Evolutionary conservation across 1,284 basidiomycete species (phyloP), one percentile per base, ranked within the genome.

Genomic region (Ganoderma multipileum): DNA sequence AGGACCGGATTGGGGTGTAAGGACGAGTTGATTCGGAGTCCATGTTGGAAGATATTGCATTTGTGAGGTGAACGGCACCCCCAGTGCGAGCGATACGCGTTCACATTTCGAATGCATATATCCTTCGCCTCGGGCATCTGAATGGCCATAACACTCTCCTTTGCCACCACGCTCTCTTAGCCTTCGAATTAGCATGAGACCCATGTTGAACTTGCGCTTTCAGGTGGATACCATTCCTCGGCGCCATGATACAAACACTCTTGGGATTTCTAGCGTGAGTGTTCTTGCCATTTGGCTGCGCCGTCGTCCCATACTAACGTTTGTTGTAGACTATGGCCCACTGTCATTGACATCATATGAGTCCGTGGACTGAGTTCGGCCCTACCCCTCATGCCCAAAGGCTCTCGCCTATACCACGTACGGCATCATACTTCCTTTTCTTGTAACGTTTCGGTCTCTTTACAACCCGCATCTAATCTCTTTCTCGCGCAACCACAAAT

Each of bases 211-310:
- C 12, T 7, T 26, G 39, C 18, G 20, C 20, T n/a, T n/a, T n/a
- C 71, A 94, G 92, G 64, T 95, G 94, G 93, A 85, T 95, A 60
- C 94, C 94, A 6, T 93, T 95, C 75, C 75, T 95, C 36, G 89
- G 92, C 82, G 92, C 89, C 8, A 77, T 92, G 38, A 86, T 94
- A 68, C 89, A 91, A 73, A 89, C 89, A 38, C 80, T 92, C 26
- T 82, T 93, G 42, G 86, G 89, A 14, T 83, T 94, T 67, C 83
- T 94, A 57, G 89, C 88, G 92, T 90, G 66, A 41, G 82, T 77
- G 14, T 39, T 42, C 23, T 36, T 33, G 36, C 55, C 41, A 42
- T 54, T 63, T 65, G 50, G 6, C 63, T 42, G 9, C 28, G 38
- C 61, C 60, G 39, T 33, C n/a, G 20, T 30, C 36, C 59, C 57